A percentile compares a stretch with the other conserved stretches of the same genome.
phyloP scores from a whole-genome alignment of 108 stramenopile genomes.

The Nitzschia putrida region DNA sequence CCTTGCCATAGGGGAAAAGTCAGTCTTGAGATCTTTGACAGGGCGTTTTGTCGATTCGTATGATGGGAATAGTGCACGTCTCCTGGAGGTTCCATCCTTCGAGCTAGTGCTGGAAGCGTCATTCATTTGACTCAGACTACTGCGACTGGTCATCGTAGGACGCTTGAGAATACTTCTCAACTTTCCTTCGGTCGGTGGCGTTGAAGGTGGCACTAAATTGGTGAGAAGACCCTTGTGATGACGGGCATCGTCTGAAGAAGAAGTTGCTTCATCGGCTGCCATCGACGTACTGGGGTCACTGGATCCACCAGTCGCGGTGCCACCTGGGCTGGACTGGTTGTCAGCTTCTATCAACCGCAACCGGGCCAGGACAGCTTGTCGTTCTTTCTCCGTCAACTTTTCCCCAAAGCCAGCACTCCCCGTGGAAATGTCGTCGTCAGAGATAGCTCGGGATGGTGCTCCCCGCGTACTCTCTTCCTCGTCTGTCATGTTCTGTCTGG shows the following conservation, averaged over 20 bases:
- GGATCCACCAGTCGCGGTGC: neutral
- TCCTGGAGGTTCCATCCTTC: conserved; percentile 1
- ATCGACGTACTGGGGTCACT: neutral
- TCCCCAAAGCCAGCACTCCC: conserved; percentile 49
- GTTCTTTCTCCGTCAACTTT: conserved; percentile 40
- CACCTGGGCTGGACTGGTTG: neutral
- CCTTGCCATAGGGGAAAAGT: conserved; percentile 82
- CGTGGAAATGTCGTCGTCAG: conserved; percentile 43
- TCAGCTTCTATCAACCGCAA: conserved; percentile 44
- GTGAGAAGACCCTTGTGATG: conserved; percentile 10
- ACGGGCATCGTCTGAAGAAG: conserved; percentile 1
- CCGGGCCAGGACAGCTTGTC: conserved; percentile 50
- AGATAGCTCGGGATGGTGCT: neutral
- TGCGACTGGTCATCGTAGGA: conserved; percentile 10
- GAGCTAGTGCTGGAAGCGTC: conserved; percentile 7
- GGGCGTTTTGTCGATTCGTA: conserved; percentile 35
- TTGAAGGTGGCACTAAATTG: neutral
- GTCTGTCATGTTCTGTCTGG: neutral
- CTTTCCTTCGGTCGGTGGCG: neutral
- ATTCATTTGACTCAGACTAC: conserved; percentile 8
- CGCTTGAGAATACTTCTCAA: conserved; percentile 47
- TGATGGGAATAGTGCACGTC: conserved; percentile 51
- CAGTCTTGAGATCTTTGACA: conserved; percentile 37
- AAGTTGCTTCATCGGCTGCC: neutral
- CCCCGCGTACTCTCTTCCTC: neutral